phyloP scores from a whole-genome alignment of 208 protist species.

The Angomonas ambiguus region DNA sequence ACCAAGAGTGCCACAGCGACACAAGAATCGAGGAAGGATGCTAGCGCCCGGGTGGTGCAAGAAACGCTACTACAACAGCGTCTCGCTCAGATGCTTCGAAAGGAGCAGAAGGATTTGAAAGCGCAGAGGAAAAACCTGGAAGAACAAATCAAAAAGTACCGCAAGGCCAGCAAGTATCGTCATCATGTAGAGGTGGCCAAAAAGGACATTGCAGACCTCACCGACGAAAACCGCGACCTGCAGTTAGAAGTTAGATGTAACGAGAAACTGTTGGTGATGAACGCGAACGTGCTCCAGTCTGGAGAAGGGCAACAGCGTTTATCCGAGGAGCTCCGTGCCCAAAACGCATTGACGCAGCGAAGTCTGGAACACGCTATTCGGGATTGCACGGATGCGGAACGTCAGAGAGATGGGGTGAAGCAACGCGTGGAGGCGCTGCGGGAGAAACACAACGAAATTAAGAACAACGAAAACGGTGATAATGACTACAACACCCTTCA shows the following conservation, averaged over 20 bases:
- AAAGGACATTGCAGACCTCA: slow-evolving; percentile 44
- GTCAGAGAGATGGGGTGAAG: slow-evolving; percentile 39
- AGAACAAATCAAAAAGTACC: slow-evolving; percentile 32
- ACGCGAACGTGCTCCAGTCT: slow-evolving; percentile 26
- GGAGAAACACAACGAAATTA: slow-evolving; percentile 15
- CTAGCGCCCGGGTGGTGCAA: slow-evolving; percentile 29
- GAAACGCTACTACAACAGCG: slow-evolving; percentile 33
- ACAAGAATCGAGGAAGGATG: slow-evolving; percentile 21
- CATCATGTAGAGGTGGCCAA: slow-evolving; percentile 41
- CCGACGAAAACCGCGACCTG: slow-evolving; percentile 51
- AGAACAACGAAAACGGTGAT: slow-evolving; percentile 4
- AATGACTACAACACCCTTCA: slow-evolving; percentile 14
- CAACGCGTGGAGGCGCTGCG: slow-evolving; percentile 20
- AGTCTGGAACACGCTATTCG: slow-evolving; percentile 44
- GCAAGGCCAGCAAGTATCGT: slow-evolving; percentile 36
- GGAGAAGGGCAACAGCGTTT: slow-evolving; percentile 36
- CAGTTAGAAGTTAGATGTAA: slow-evolving; percentile 66
- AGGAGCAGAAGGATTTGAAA: slow-evolving; percentile 41
- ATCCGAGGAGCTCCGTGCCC: slow-evolving; percentile 55
- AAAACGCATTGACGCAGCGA: slow-evolving; percentile 55
- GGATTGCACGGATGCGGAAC: slow-evolving; percentile 44
- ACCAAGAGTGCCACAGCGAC: neutral
- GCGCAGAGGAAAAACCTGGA: slow-evolving; percentile 37
- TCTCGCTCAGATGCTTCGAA: slow-evolving; percentile 33
- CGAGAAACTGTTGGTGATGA: slow-evolving; percentile 62